Percentiles rank a stretch among this genome's conserved stretches.
Conservation (phyloP, 345 rosid species). For the Eucalyptus virginea region DNA sequence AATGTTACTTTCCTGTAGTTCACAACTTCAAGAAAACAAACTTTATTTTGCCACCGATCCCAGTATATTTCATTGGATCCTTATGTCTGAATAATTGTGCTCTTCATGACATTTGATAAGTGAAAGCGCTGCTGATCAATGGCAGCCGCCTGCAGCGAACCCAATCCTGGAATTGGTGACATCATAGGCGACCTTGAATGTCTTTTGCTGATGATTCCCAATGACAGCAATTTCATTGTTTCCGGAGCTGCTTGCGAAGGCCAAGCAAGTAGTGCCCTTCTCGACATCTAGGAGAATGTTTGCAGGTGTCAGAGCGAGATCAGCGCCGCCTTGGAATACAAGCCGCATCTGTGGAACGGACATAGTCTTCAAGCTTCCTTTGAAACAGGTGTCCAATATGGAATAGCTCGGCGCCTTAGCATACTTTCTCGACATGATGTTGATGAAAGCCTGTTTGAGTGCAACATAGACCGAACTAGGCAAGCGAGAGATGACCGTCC, state of each 20-base stretch:
- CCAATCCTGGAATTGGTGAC: conserved; percentile 23
- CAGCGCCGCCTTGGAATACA: conserved; percentile 25
- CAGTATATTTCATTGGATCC: neutral
- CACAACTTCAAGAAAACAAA: neutral
- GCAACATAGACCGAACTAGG: conserved; percentile 17
- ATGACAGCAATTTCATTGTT: conserved; percentile 6
- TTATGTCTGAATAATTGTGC: neutral
- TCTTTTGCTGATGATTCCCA: conserved; percentile 35
- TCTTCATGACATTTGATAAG: neutral
- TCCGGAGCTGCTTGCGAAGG: conserved; percentile 6
- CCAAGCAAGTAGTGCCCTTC: conserved; percentile 19
- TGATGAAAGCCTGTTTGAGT: conserved; percentile 10
- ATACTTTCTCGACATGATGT: conserved; percentile 13
- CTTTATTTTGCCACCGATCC: neutral
- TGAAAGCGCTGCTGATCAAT: neutral
- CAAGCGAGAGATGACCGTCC: conserved; percentile 36
- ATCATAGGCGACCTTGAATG: conserved; percentile 21
- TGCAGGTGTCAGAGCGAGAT: conserved; percentile 4
- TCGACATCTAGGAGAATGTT: conserved; percentile 19
- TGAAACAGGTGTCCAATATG: conserved; percentile 34
- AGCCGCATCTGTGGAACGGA: conserved; percentile 14
- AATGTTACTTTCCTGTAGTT: neutral
- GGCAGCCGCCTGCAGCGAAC: conserved; percentile 27
- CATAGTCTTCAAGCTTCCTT: conserved; percentile 8
- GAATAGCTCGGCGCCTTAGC: conserved; percentile 10